A percentile compares a stretch with the other conserved stretches of the same genome.
phyloP scores from a whole-genome alignment of 2,329 filamentous ascomycete species.

The Stromatinia cepivora region DNA sequence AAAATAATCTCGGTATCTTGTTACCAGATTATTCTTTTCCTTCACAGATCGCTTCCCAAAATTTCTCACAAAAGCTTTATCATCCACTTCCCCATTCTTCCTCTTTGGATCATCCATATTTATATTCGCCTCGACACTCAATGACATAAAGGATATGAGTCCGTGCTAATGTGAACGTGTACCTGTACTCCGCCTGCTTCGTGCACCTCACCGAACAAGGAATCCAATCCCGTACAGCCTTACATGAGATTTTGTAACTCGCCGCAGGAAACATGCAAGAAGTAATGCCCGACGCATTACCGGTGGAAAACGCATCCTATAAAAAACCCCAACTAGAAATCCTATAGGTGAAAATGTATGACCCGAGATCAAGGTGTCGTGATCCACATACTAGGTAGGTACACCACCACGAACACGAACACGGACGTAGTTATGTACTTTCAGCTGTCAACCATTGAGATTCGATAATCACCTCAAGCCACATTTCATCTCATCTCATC shows the following conservation, averaged over 20 bases:
- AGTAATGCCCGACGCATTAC: background rate
- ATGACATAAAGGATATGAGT: background rate
- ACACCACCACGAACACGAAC: background rate
- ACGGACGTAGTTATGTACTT: background rate
- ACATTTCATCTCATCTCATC: background rate
- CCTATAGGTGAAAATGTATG: background rate
- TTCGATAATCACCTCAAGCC: background rate
- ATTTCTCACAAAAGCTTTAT: background rate
- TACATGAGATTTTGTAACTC: background rate
- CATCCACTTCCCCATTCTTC: background rate
- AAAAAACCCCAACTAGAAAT: background rate
- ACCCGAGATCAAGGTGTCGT: background rate
- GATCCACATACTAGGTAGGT: background rate
- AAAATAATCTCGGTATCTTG: constrained; percentile 9
- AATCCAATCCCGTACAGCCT: background rate
- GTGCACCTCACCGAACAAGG: background rate
- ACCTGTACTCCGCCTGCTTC: background rate
- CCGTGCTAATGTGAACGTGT: background rate
- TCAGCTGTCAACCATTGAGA: background rate
- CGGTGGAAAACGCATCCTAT: constrained; percentile 1
- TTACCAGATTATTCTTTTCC: background rate
- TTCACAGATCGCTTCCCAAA: background rate
- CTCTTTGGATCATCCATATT: background rate
- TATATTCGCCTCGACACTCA: background rate
- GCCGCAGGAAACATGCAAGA: constrained; percentile 3